Conservation (phyloP, 306 rosid species). For the Calophaca sinica region DNA sequence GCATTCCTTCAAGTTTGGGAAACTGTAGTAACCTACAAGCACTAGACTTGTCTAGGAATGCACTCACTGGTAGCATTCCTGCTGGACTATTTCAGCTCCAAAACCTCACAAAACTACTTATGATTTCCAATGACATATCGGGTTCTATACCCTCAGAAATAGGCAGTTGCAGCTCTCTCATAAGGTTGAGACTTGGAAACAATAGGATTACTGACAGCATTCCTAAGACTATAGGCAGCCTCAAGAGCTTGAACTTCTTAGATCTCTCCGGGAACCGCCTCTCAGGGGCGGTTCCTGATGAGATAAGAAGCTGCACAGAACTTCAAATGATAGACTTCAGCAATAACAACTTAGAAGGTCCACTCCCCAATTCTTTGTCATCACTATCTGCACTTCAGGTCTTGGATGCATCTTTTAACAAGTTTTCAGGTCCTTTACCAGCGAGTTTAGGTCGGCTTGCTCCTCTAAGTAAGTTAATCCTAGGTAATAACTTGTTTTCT, state of each 20-base stretch:
- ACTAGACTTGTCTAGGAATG: conserved; percentile 81
- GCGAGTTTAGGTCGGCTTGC: conserved; percentile 75
- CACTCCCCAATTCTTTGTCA: conserved; percentile 70
- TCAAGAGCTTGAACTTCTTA: conserved; percentile 71
- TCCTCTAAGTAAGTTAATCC: conserved; percentile 73
- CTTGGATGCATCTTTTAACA: conserved; percentile 76
- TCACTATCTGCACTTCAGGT: conserved; percentile 79
- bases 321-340: conserved; percentile 89
- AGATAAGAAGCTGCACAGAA: conserved; percentile 74
- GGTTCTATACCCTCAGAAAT: conserved; percentile 77
- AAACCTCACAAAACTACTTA: conserved; percentile 82
- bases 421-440: conserved; percentile 64
- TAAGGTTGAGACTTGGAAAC: conserved; percentile 79
- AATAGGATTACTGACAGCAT: conserved; percentile 78
- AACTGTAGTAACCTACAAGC: conserved; percentile 72
- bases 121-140: conserved; percentile 88
- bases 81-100: conserved; percentile 75
- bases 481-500: conserved; percentile 72
- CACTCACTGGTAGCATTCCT: conserved; percentile 82
- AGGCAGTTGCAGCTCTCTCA: conserved; percentile 81
- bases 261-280: conserved; percentile 82
- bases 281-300: conserved; percentile 76
- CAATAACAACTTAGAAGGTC: conserved; percentile 69
- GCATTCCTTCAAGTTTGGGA: conserved; percentile 74
- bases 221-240: conserved; percentile 71